These are phyloP conservation scores for Dentiscutata heterogama DNA, from an alignment of 371 early-diverging fungal genomes.

Conservation along the genomic window DNA sequence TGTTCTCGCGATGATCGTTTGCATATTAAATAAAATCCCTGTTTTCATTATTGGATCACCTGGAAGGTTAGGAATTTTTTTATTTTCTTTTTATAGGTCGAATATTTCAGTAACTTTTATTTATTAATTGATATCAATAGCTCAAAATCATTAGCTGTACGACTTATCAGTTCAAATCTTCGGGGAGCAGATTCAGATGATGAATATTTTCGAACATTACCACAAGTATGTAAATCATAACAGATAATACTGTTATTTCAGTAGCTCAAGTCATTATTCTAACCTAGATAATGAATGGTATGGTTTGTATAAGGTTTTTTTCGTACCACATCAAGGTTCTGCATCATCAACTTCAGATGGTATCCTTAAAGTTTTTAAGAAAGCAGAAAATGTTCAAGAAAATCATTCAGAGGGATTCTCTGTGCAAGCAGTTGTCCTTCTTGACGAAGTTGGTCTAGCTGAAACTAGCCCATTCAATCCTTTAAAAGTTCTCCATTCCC, in stretches of 20 bases:
- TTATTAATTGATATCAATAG: constrained; percentile 8
- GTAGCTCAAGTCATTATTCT: background rate
- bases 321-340: constrained; percentile 47
- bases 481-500: constrained; percentile 33
- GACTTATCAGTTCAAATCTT: constrained; percentile 41
- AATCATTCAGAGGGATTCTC: constrained; percentile 24
- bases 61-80: background rate
- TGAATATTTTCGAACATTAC: constrained; percentile 36
- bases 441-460: constrained; percentile 41
- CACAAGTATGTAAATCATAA: constrained; percentile 27
- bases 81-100: background rate
- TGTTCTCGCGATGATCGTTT: constrained; percentile 36
- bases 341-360: constrained; percentile 46
- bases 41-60: constrained; percentile 36
- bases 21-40: constrained; percentile 30
- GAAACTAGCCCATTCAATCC: constrained; percentile 40
- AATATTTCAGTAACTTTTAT: background rate
- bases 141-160: constrained; percentile 44
- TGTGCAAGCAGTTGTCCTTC: constrained; percentile 33
- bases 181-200: constrained; percentile 46
- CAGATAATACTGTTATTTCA: constrained; percentile 12
- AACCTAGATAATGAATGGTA: background rate
- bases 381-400: constrained; percentile 39
- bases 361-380: constrained; percentile 45
- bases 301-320: constrained; percentile 23